Base-by-base conservation (phyloP, 2,329 filamentous ascomycete genomes). In the Chrysosporium keratinophilum region DNA sequence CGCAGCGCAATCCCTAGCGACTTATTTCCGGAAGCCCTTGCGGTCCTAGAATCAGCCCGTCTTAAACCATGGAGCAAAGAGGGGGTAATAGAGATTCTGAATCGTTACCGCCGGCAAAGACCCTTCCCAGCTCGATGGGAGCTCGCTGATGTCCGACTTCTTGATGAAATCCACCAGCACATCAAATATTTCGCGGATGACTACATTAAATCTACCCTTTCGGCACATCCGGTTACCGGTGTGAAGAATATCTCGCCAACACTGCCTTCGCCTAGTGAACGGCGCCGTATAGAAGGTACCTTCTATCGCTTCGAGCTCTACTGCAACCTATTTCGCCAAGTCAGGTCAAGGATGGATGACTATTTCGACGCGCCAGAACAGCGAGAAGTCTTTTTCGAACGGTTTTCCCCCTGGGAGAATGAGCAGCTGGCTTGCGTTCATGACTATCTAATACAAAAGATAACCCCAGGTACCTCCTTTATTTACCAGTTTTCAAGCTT, bases 341-440 rank as follows among this genome's bases (percentile, higher is more conserved):
- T 11, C 20, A 33, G 20, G 17, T 15, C 28, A n/a, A 19, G 10
- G 15, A 37, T 40, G 12, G 15, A 40, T n/a, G n/a, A 17, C 3
- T 10, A 17, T 10, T 33, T 41, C 28, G 28, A 50, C 49, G 11
- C 44, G 14, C 23, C 41, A 14, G 50, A 23, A 42, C 45, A 57
- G 44, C 11, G 37, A 23, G 33, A 47, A 1, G 14, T 56, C 5
- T 62, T 60, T 53, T 54, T 60, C 17, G 4, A 15, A 10, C 39
- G 43, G n/a, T 62, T 62, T 42, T 52, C 59, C 11, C 58, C 56
- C 5, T 61, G 58, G 57, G 59, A 62, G 47, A 59, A 52, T 54
- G 59, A 61, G 39, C 59, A 62, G 34, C 34, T 62, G 11, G 56
- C 46, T 41, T 61, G 60, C 42, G 35, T 62, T 33, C 42, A 59